A percentile compares a stretch with the other conserved stretches of the same genome.
These are phyloP conservation scores for Kuraishia hungarica DNA, from an alignment of 805 yeast species.

Conservation along the genomic window DNA sequence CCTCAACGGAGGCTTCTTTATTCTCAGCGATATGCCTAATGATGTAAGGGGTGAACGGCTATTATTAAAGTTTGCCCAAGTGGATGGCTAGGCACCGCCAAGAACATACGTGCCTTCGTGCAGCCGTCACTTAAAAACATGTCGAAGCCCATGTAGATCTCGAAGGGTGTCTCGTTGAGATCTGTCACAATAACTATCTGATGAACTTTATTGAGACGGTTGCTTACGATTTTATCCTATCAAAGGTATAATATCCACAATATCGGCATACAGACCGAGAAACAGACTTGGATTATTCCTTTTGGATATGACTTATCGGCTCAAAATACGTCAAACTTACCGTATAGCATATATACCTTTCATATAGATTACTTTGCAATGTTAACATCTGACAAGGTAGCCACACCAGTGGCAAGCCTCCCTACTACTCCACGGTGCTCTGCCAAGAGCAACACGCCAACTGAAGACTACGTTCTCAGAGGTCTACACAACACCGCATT, in stretches of 20 bases:
- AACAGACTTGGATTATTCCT: too few relatives aligned
- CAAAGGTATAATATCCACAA: not conserved
- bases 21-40: not conserved
- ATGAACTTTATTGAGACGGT: too few relatives aligned
- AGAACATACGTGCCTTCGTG: not conserved
- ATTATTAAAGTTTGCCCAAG: not conserved
- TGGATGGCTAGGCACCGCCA: not conserved
- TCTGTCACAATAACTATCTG: too few relatives aligned
- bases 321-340: not conserved
- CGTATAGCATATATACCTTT: too few relatives aligned
- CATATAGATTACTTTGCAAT: not conserved
- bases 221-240: too few relatives aligned
- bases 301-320: not conserved
- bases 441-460: not conserved
- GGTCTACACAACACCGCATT: not conserved
- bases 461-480: not conserved
- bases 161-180: too few relatives aligned
- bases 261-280: not conserved
- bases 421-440: not conserved
- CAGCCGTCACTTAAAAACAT: not conserved
- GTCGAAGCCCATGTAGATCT: not conserved
- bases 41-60: not conserved
- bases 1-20: not conserved
- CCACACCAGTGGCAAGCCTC: not conserved
- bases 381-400: not conserved